These are phyloP conservation scores for Datisca glomerata DNA, from an alignment of 306 rosid species.

Conservation along the genomic window DNA sequence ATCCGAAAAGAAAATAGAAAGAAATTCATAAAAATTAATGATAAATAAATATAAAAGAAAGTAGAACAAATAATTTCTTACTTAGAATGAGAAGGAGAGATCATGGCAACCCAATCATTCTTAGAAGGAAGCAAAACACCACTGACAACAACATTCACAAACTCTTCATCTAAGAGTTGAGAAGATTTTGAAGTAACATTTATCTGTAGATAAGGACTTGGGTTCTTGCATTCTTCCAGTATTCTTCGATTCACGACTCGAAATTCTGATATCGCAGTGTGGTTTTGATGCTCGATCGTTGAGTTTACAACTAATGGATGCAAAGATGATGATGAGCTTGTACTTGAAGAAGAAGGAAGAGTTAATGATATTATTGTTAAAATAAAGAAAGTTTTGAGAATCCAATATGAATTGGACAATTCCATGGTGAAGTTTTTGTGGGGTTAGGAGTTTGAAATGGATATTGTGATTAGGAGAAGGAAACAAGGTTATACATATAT, in stretches of 20 bases:
- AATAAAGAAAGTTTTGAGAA: slow-evolving; percentile 6
- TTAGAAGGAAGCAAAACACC: slow-evolving; percentile 40
- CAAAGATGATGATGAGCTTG: slow-evolving; percentile 9
- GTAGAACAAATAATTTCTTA: slow-evolving; percentile 12
- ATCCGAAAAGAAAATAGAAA: no score
- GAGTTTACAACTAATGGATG: slow-evolving; percentile 23
- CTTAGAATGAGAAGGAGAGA: slow-evolving; percentile 66
- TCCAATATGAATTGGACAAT: background rate
- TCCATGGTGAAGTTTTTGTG: slow-evolving; percentile 18
- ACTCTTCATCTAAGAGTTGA: slow-evolving; percentile 34
- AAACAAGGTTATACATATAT: no score
- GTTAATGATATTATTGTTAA: slow-evolving; percentile 1
- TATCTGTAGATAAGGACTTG: slow-evolving; percentile 19
- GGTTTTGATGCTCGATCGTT: slow-evolving; percentile 28
- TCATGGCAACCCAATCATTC: slow-evolving; percentile 72
- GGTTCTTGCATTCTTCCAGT: slow-evolving; percentile 23
- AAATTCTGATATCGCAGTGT: slow-evolving; percentile 60
- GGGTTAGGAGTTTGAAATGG: no score
- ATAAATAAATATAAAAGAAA: background rate
- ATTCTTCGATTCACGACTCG: slow-evolving; percentile 43
- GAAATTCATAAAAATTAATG: background rate
- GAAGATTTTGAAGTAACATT: slow-evolving; percentile 20
- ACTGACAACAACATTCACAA: slow-evolving; percentile 34
- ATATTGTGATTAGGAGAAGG: no score
- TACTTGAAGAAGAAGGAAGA: slow-evolving; percentile 3